phyloP scores from a whole-genome alignment of 495 filamentous ascomycete genomes.

The Lentithecium fluviatile region DNA sequence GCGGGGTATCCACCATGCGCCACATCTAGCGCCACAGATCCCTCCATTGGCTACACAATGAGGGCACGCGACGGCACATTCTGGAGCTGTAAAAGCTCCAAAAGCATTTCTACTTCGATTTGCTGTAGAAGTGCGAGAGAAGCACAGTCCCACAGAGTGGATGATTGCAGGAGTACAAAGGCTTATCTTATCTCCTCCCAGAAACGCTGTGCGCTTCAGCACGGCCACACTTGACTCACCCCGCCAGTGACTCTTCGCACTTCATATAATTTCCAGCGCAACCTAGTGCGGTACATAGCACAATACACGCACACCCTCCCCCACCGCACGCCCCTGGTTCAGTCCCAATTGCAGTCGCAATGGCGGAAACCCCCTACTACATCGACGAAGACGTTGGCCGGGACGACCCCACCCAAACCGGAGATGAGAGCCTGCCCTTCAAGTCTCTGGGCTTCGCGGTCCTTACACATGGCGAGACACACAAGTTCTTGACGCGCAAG shows the following conservation, averaged over 20 bases:
- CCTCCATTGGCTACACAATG: too few species aligned
- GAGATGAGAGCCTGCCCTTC: constrained; percentile 71
- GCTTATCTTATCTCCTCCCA: not conserved
- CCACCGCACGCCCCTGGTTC: not conserved
- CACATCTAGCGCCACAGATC: too few species aligned
- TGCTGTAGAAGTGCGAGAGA: too few species aligned
- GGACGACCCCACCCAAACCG: constrained; percentile 66
- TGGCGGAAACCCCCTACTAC: constrained; percentile 52
- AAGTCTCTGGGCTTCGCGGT: constrained; percentile 77
- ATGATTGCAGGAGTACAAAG: not conserved
- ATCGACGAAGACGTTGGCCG: constrained; percentile 75
- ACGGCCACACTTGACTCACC: constrained; percentile 14
- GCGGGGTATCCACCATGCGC: too few species aligned
- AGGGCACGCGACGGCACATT: too few species aligned
- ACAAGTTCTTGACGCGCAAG: constrained; percentile 66
- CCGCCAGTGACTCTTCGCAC: constrained; percentile 14
- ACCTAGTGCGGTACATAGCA: constrained; percentile 2
- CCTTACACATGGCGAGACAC: constrained; percentile 63
- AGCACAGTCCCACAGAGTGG: too few species aligned
- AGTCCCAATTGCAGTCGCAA: constrained; percentile 26
- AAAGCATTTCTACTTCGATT: too few species aligned
- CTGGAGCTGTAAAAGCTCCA: too few species aligned
- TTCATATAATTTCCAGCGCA: constrained; percentile 20
- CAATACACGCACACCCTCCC: not conserved
- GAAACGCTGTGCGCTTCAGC: not conserved